A percentile compares a stretch with the other conserved stretches of the same genome.
phyloP scores from a whole-genome alignment of 495 filamentous ascomycete genomes.

The Bryoglossum gracile region DNA sequence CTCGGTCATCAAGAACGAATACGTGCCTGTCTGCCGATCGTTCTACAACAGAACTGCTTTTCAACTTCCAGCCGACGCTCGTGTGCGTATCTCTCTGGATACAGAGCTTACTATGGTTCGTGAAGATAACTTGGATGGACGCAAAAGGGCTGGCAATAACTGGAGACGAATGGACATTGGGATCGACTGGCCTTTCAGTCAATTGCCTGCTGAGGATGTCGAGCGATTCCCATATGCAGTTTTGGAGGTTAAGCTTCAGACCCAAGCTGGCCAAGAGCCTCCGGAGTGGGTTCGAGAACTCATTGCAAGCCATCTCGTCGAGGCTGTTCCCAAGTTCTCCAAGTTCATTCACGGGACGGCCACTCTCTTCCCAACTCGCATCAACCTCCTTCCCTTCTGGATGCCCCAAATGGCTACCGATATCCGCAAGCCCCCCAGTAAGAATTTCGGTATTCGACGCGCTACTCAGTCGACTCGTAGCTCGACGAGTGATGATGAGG shows the following conservation, averaged over 20 bases:
- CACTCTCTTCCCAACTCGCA: slow-evolving; percentile 75
- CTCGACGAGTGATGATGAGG: slow-evolving; percentile 66
- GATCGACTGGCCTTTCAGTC: slow-evolving; percentile 89
- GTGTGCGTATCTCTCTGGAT: slow-evolving; percentile 94
- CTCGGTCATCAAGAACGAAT: slow-evolving; percentile 72
- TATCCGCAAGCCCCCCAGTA: slow-evolving; percentile 85
- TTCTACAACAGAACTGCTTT: slow-evolving; percentile 99
- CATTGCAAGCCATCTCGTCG: slow-evolving; percentile 86
- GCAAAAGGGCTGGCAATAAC: slow-evolving; percentile 68
- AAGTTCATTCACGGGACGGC: slow-evolving; percentile 98
- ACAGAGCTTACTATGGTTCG: slow-evolving; percentile 91
- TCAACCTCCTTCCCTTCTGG: slow-evolving; percentile 93
- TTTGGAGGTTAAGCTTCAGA: slow-evolving; percentile 96
- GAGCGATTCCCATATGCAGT: slow-evolving; percentile 94
- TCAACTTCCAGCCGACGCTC: slow-evolving; percentile 91
- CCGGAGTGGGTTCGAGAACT: slow-evolving; percentile 94
- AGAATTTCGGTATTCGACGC: slow-evolving; percentile 81
- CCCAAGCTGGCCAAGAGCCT: slow-evolving; percentile 92
- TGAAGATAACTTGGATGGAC: slow-evolving; percentile 89
- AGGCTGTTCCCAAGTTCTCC: slow-evolving; percentile 97
- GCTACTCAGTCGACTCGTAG: slow-evolving; percentile 63
- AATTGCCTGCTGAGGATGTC: slow-evolving; percentile 76
- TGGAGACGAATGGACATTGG: slow-evolving; percentile 98
- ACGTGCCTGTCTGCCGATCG: slow-evolving; percentile 79
- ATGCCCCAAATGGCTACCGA: slow-evolving; percentile 97